Conservation (phyloP, 31 red algal genomes). For the Endocladia muricata region DNA sequence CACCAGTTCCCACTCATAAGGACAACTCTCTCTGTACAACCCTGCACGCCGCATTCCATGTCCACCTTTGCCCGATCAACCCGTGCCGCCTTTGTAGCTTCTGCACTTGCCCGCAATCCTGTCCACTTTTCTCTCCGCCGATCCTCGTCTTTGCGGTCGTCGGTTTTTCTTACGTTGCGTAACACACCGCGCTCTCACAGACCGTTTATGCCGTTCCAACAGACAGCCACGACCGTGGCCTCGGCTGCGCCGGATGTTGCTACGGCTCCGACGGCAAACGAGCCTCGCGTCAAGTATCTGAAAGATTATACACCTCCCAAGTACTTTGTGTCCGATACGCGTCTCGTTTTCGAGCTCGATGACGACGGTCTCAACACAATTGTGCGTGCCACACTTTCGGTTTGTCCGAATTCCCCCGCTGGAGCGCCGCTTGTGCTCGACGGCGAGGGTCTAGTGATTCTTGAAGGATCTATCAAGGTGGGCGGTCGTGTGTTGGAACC, state of each 20-base stretch:
- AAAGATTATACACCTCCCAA: conserved; percentile 81
- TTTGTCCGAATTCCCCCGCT: conserved; percentile 43
- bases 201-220: conserved; percentile 7
- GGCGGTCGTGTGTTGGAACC: conserved; percentile 50
- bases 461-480: conserved; percentile 54
- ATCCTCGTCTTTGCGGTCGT: not conserved
- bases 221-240: not conserved
- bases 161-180: not conserved
- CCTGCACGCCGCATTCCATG: not conserved
- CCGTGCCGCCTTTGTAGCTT: not conserved
- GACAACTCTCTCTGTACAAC: not conserved
- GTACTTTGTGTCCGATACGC: conserved; percentile 59
- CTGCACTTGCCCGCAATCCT: not conserved
- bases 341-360: conserved; percentile 75
- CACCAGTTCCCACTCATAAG: not conserved
- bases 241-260: not conserved
- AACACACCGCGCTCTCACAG: not conserved
- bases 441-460: conserved; percentile 56
- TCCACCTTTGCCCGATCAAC: not conserved
- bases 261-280: not conserved
- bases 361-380: conserved; percentile 67
- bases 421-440: conserved; percentile 56
- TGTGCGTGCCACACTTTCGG: conserved; percentile 45
- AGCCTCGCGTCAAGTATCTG: conserved; percentile 58
- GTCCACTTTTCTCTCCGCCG: not conserved